phyloP scores from a whole-genome alignment of 176 grass and related monocot genomes.

The Ananas comosus region DNA sequence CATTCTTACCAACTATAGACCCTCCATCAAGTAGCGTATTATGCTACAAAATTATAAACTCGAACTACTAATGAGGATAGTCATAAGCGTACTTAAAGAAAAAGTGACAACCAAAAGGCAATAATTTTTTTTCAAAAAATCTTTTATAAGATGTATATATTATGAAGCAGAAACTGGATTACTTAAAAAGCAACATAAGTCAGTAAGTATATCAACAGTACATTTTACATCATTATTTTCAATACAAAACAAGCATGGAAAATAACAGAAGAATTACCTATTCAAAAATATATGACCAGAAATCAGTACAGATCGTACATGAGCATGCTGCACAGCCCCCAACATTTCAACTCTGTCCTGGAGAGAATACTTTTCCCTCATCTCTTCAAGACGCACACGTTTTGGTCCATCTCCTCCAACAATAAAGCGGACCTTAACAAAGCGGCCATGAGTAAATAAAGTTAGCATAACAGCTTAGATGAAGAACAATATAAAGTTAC shows the following conservation, averaged over 20 bases:
- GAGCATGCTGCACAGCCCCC: conserved; percentile 91
- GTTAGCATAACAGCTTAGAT: too few relatives aligned
- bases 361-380: conserved; percentile 94
- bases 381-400: conserved; percentile 86
- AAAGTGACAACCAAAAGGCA: neutral
- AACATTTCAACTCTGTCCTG: conserved; percentile 97
- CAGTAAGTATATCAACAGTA: neutral
- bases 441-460: neutral
- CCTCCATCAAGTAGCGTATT: too few relatives aligned
- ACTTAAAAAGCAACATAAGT: neutral
- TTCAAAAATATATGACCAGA: conserved; percentile 97
- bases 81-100: neutral
- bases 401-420: conserved; percentile 96
- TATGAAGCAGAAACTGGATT: neutral
- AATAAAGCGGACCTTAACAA: conserved; percentile 68
- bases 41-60: too few relatives aligned
- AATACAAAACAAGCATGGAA: neutral
- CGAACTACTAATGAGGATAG: neutral
- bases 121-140: neutral
- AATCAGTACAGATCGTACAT: conserved; percentile 86
- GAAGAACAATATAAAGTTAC: too few relatives aligned
- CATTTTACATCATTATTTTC: conserved; percentile 1
- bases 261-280: conserved; percentile 35
- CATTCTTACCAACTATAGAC: too few relatives aligned
- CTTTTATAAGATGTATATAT: neutral